These are phyloP conservation scores for Tylopilus sp. DNA, from an alignment of 1,284 basidiomycete genomes.

Conservation along the genomic window DNA sequence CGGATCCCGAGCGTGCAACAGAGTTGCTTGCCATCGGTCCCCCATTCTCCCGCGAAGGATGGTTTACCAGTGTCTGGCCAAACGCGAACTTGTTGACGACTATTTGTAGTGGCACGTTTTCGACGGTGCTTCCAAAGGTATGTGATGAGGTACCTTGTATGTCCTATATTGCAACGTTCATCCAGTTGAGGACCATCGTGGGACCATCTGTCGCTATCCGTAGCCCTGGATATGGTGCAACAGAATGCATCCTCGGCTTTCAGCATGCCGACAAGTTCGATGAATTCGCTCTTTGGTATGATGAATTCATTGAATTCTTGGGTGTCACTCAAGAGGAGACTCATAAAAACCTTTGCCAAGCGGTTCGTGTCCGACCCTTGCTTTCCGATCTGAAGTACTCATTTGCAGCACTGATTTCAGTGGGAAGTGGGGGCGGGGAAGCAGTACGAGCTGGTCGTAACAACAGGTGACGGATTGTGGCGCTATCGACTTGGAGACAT, in stretches of 20 bases:
- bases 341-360: conserved; percentile 25
- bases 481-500: conserved; percentile 36
- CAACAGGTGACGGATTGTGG: conserved; percentile 38
- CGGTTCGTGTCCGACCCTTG: conserved; percentile 12
- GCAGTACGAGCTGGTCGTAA: conserved; percentile 31
- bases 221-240: conserved; percentile 17
- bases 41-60: conserved; percentile 8
- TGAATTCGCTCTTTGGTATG: conserved; percentile 9
- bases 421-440: conserved; percentile 35
- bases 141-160: not conserved
- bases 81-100: not conserved
- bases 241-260: conserved; percentile 12
- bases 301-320: conserved; percentile 29
- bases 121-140: not conserved
- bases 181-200: conserved; percentile 25
- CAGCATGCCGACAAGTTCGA: conserved; percentile 7
- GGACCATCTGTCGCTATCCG: conserved; percentile 20
- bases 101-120: not conserved
- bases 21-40: not conserved
- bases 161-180: not conserved
- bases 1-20: conserved; percentile 5
- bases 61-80: conserved; percentile 7
- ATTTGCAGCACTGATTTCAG: conserved; percentile 11
- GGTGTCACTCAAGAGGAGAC: conserved; percentile 17
- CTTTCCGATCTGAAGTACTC: not conserved